Percentiles rank a stretch among this genome's conserved stretches.
Conservation (phyloP, 352 stramenopile species). For the Pythium sp. region DNA sequence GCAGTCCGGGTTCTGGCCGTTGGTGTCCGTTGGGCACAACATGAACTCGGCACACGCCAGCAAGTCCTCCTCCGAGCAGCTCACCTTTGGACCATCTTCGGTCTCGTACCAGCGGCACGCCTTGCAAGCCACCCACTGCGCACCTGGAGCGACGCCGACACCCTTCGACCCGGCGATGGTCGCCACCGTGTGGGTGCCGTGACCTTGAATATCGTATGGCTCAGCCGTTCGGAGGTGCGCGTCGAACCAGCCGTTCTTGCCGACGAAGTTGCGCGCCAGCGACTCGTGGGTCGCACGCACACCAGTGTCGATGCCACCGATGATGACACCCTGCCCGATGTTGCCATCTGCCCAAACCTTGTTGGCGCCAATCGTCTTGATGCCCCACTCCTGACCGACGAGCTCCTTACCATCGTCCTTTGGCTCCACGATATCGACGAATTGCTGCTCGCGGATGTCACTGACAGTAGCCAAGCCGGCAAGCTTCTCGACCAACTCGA, state of each 20-base stretch:
- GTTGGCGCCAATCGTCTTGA: not conserved
- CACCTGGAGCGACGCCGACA: slow-evolving; percentile 7
- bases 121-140: slow-evolving; percentile 22
- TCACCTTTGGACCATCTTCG: too few species aligned
- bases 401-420: too few species aligned
- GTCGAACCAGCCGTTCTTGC: too few species aligned
- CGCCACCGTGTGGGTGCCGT: slow-evolving; percentile 17
- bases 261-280: not conserved
- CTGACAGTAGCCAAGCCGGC: too few species aligned
- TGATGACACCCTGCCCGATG: not conserved
- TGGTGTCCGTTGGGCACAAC: slow-evolving; percentile 18
- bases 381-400: not conserved
- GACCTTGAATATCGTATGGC: not conserved
- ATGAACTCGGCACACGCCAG: not conserved
- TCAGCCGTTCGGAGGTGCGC: too few species aligned
- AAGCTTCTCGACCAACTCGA: not conserved
- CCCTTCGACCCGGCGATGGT: slow-evolving; percentile 12
- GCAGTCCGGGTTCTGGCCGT: slow-evolving; percentile 21
- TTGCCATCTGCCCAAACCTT: not conserved
- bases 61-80: too few species aligned
- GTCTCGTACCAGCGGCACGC: too few species aligned
- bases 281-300: not conserved
- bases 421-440: too few species aligned
- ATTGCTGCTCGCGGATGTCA: too few species aligned
- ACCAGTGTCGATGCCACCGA: not conserved